phyloP scores from a whole-genome alignment of 495 filamentous ascomycete genomes.

The Entonaema liquescens region DNA sequence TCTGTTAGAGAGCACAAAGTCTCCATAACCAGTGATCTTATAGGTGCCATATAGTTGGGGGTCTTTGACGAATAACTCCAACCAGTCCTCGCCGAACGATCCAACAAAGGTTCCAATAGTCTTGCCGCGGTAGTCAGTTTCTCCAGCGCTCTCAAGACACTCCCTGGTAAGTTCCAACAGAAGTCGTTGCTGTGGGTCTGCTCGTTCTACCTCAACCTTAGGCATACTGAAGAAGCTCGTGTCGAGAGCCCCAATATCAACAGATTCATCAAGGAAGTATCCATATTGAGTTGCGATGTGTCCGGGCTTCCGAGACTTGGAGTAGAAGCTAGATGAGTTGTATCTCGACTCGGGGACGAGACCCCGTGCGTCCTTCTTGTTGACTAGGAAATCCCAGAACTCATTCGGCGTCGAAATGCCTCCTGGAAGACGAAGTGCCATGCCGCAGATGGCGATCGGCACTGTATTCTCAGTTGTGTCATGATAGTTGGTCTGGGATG shows the following conservation, averaged over 20 bases:
- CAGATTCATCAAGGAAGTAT: constrained; percentile 43
- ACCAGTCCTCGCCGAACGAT: constrained; percentile 52
- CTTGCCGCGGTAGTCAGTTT: constrained; percentile 53
- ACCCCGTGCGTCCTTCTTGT: constrained; percentile 29
- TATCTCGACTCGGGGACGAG: constrained; percentile 51
- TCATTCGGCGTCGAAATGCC: constrained; percentile 37
- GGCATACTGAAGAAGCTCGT: constrained; percentile 54
- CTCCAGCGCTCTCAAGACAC: constrained; percentile 58
- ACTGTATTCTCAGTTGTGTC: neutral
- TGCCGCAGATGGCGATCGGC: constrained; percentile 47
- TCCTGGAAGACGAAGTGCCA: constrained; percentile 50
- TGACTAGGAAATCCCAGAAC: constrained; percentile 51
- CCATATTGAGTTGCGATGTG: constrained; percentile 22
- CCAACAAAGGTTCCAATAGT: constrained; percentile 60
- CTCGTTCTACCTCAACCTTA: constrained; percentile 48
- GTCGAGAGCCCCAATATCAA: constrained; percentile 43
- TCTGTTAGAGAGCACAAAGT: constrained; percentile 64
- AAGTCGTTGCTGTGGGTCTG: constrained; percentile 63
- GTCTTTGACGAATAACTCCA: constrained; percentile 39
- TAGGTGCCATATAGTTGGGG: constrained; percentile 30
- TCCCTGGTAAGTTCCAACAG: constrained; percentile 61
- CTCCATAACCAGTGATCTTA: constrained; percentile 41
- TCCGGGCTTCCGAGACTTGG: constrained; percentile 16
- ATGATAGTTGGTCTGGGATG: neutral
- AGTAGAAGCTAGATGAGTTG: constrained; percentile 48